phyloP scores from a whole-genome alignment of 306 rosid genomes.

The Prinsepia uniflora region DNA sequence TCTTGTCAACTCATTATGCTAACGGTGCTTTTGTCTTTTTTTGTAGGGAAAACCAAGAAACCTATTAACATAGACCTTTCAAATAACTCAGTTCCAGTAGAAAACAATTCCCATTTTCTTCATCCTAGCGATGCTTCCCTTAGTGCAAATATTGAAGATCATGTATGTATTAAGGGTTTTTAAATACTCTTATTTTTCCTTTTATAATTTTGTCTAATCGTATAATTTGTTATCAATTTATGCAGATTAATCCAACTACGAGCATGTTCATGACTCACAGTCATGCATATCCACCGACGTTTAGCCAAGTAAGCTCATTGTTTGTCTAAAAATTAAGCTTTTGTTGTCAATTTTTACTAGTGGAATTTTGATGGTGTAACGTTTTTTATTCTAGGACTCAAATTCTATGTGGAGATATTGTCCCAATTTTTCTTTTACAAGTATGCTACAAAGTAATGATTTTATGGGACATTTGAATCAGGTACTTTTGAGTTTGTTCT shows the following conservation, averaged over 20 bases:
- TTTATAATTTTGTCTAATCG: neutral
- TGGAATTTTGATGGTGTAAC: too few species aligned
- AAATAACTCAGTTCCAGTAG: too few species aligned
- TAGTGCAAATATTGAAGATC: too few species aligned
- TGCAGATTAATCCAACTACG: neutral
- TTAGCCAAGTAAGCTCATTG: neutral
- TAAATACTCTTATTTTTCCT: too few species aligned
- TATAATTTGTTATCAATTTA: neutral
- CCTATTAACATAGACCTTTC: too few species aligned
- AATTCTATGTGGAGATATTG: too few species aligned
- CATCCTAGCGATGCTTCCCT: too few species aligned
- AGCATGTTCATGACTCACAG: neutral
- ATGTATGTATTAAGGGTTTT: too few species aligned
- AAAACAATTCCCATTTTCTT: too few species aligned
- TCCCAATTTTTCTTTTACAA: neutral
- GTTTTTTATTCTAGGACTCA: too few species aligned
- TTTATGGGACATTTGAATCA: neutral
- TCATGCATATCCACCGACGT: neutral
- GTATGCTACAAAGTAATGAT: neutral
- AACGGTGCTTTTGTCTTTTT: neutral
- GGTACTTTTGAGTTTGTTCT: too few species aligned
- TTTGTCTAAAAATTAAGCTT: neutral
- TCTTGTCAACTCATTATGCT: neutral
- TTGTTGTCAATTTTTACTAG: neutral
- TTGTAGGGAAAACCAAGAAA: neutral